These are phyloP conservation scores for Uncinocarpus reesii DNA, from an alignment of 2,329 filamentous ascomycete genomes.

Conservation along the genomic window DNA sequence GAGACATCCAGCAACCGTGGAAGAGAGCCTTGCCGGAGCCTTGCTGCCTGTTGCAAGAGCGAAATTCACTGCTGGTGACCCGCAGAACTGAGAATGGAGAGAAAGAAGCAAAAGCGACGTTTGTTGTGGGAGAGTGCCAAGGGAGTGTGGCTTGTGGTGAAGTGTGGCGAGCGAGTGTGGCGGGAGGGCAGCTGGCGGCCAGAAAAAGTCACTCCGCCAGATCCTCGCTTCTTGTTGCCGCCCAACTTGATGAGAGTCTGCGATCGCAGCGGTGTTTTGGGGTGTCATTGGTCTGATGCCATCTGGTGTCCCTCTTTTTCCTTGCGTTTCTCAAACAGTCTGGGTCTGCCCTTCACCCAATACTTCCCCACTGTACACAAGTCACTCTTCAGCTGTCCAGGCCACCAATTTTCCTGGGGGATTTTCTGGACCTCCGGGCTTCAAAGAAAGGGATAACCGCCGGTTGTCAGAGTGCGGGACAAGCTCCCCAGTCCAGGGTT, in stretches of 20 bases:
- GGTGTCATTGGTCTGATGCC: slow-evolving; percentile 1
- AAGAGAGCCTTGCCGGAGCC: background rate
- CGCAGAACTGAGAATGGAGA: background rate
- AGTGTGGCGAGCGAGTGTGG: background rate
- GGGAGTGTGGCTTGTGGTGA: background rate
- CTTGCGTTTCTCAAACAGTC: background rate
- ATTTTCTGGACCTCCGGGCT: too few species aligned
- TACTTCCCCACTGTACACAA: background rate
- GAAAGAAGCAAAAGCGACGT: background rate
- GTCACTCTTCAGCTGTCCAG: background rate
- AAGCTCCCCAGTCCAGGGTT: background rate
- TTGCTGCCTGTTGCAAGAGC: background rate
- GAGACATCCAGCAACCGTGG: background rate
- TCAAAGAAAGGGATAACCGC: background rate
- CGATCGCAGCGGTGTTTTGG: slow-evolving; percentile 2
- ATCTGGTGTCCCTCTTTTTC: background rate
- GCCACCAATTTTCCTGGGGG: background rate
- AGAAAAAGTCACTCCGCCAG: background rate
- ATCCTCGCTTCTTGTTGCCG: slow-evolving; percentile 1
- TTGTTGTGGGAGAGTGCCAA: background rate
- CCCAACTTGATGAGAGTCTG: slow-evolving; percentile 5
- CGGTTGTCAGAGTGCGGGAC: background rate
- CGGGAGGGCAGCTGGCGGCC: too few species aligned
- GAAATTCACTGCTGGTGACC: background rate
- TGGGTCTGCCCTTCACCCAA: background rate